phyloP scores from a whole-genome alignment of 768 basidiomycete species.

The Lentinula detonsa region DNA sequence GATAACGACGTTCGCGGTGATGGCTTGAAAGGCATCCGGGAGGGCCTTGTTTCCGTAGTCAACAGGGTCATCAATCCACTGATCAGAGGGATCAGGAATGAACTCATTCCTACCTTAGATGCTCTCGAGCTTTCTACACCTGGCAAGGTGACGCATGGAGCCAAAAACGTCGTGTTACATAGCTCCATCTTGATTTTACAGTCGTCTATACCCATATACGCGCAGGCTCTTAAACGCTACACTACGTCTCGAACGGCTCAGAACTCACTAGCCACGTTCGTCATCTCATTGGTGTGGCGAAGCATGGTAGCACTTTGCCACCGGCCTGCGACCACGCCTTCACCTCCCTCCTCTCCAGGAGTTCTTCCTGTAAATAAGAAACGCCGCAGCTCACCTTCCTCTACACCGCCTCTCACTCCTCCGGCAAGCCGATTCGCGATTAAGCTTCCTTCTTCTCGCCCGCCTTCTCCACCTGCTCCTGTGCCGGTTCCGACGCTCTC shows the following conservation, averaged over 20 bases:
- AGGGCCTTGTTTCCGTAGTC: slow-evolving; percentile 63
- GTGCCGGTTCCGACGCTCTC: slow-evolving; percentile 22
- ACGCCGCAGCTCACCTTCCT: slow-evolving; percentile 31
- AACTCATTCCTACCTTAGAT: slow-evolving; percentile 56
- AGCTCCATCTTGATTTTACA: slow-evolving; percentile 58
- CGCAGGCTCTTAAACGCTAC: slow-evolving; percentile 50
- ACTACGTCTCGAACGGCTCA: slow-evolving; percentile 51
- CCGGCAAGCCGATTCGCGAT: slow-evolving; percentile 56
- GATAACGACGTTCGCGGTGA: slow-evolving; percentile 61
- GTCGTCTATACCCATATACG: slow-evolving; percentile 55
- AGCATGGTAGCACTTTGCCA: slow-evolving; percentile 66
- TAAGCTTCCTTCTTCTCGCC: slow-evolving; percentile 62
- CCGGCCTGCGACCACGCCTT: slow-evolving; percentile 37
- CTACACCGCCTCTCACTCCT: slow-evolving; percentile 51
- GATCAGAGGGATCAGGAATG: slow-evolving; percentile 52
- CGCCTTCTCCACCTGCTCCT: slow-evolving; percentile 50
- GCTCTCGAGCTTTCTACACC: slow-evolving; percentile 41
- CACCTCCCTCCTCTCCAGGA: slow-evolving; percentile 35
- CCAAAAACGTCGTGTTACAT: slow-evolving; percentile 35
- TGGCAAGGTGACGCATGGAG: slow-evolving; percentile 22
- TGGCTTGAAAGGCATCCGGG: slow-evolving; percentile 62
- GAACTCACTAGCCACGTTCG: slow-evolving; percentile 56
- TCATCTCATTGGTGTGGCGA: slow-evolving; percentile 73
- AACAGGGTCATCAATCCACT: slow-evolving; percentile 63
- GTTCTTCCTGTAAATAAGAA: slow-evolving; percentile 29